Evolutionary conservation across 805 yeast genomes (phyloP), one percentile per base, ranked within the genome.

Genomic region (Citeromyces nyonsensis): DNA sequence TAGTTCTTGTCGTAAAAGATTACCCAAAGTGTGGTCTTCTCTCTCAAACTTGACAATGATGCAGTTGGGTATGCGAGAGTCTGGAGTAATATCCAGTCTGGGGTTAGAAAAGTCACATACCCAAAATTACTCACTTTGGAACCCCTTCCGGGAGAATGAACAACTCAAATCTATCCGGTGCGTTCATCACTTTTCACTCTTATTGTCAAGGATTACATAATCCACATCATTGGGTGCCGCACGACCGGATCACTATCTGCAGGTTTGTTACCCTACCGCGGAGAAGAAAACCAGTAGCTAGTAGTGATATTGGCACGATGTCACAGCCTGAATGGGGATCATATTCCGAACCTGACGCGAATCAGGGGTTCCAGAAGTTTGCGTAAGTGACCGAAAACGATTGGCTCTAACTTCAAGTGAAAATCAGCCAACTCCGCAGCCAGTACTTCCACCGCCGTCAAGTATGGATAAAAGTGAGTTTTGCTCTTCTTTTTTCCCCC

Each of bases 111-210:
- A 22, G 9, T 5, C 25, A 15, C 15, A 4, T 25, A 12, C 12
- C 9, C 20, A 8, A 8, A 14, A 14, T 15, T 11, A 65, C 82
- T 24, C 63, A 76, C 82, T 91, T 91, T 33, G 88, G 80, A 34
- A 83, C 93, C 34, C 98, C 97, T 54, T 91, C 99, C n/a, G 96
- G 97, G 45, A 91, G 66, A 44, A 91, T 72, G 52, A 91, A 91
- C 27, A 91, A 72, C 64, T 91, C 99, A 54, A 88, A 91, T 67
- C 98, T 78, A 61, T 91, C 98, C 57, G 99, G 99, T 48, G 97
- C 97, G 61, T 91, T 91, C 98, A 91, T 88, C 36, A 30, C 47
- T 35, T 36, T 33, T 28, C 13, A 22, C 14, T 11, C 10, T 18
- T 7, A 18, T 5, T 5, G 7, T 5, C 7, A 18, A 5, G 5